These are phyloP conservation scores for Kwoniella mangroviensis DNA, from an alignment of 768 basidiomycete genomes.

Conservation along the genomic window DNA sequence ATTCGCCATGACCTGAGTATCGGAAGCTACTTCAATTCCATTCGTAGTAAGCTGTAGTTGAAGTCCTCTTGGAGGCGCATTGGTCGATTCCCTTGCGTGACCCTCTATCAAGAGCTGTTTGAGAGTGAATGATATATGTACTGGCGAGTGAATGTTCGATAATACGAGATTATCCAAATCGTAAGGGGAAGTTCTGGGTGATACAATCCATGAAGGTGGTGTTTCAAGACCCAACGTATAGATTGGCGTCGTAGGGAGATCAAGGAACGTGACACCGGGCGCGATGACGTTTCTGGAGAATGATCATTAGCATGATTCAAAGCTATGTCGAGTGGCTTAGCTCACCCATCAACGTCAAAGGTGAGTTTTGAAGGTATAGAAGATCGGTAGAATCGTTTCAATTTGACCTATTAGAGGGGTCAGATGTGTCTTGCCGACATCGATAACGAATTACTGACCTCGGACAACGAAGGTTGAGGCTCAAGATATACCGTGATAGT, in stretches of 20 bases:
- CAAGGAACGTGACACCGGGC: slow-evolving; percentile 68
- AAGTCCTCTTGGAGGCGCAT: slow-evolving; percentile 80
- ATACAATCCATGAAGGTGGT: slow-evolving; percentile 88
- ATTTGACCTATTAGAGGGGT: slow-evolving; percentile 66
- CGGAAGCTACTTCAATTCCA: slow-evolving; percentile 64
- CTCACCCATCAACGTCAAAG: slow-evolving; percentile 76
- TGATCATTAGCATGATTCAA: neutral
- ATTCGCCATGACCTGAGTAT: slow-evolving; percentile 92
- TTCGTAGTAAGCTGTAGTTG: slow-evolving; percentile 77
- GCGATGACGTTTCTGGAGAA: slow-evolving; percentile 65
- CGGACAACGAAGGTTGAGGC: slow-evolving; percentile 66
- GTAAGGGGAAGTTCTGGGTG: slow-evolving; percentile 82
- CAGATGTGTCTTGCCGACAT: neutral
- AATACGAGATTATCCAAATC: slow-evolving; percentile 97
- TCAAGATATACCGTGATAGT: slow-evolving; percentile 78
- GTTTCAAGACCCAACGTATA: slow-evolving; percentile 94
- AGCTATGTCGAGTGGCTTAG: slow-evolving; percentile 17
- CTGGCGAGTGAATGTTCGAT: slow-evolving; percentile 63
- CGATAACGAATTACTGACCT: slow-evolving; percentile 62
- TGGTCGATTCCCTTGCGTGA: slow-evolving; percentile 78
- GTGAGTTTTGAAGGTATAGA: slow-evolving; percentile 65
- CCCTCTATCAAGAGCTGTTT: slow-evolving; percentile 93
- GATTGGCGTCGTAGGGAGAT: slow-evolving; percentile 81
- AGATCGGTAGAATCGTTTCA: slow-evolving; percentile 92
- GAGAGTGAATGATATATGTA: slow-evolving; percentile 68